Base-by-base conservation (phyloP, 768 basidiomycete species). In the Hysterangium stoloniferum region DNA sequence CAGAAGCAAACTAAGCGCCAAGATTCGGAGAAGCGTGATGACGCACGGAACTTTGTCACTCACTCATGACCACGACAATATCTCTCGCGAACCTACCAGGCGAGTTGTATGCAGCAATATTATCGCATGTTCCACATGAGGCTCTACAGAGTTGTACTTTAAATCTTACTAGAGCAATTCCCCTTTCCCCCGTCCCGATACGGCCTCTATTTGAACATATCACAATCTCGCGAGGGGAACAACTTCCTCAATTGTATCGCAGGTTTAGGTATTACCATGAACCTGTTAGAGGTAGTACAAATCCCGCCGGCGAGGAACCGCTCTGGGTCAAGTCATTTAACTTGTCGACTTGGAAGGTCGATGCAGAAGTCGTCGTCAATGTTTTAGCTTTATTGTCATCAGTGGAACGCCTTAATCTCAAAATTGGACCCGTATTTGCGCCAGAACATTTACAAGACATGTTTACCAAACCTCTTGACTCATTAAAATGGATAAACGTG, bases 371-470 rank as follows among this genome's bases (percentile, higher is more conserved):
- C 12, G 66, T 89, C 35, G 72, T 83, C 58, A 86, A 86, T 60
- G 59, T 89, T n/a, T 56, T 92, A 17, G 62, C 66, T 19, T 65
- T 82, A 31, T 66, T 93, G 7, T 71, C 79, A 1, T 64, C 67
- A 17, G 56, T 87, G 17, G 61, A 63, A 22, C 65, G 66, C 6
- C 61, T 95, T 54, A 66, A 62, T 22, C 62, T 96, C 44, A 80
- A 79, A 63, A 71, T 94, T 54, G 93, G 92, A 0, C 80, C 88
- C 0, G 73, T 80, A 54, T 91, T 91, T 62, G 63, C 80, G 0
- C 91, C 91, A 2, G 89, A 93, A 56, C 86, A 91, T 64, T 62
- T 93, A 45, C 81, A 84, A 54, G 82, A 84, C 45, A 71, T 92
- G 29, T 71, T 84, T 52, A 61, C 70, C 49, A 64, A 68, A 25